Percentiles rank a stretch among this genome's conserved stretches.
These are phyloP conservation scores for Aeschynomene evenia DNA, from an alignment of 306 rosid genomes.

Conservation along the genomic window DNA sequence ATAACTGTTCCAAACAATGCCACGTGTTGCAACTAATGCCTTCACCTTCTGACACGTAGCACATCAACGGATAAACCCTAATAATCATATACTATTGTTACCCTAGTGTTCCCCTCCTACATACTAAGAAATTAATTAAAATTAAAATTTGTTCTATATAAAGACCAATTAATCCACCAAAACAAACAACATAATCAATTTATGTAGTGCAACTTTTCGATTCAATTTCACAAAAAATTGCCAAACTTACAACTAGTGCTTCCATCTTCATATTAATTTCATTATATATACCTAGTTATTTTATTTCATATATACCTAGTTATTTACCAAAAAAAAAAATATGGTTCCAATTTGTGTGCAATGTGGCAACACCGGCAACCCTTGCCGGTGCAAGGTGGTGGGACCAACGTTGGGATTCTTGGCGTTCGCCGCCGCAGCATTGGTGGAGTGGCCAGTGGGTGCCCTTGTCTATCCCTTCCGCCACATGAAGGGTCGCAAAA, in stretches of 20 bases:
- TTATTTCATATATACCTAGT: too few relatives aligned
- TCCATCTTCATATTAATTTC: neutral
- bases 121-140: neutral
- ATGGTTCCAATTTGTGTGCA: constrained; percentile 63
- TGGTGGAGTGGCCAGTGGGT: constrained; percentile 85
- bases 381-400: constrained; percentile 83
- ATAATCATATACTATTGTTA: too few relatives aligned
- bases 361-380: constrained; percentile 68
- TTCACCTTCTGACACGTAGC: constrained; percentile 19
- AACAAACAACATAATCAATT: neutral
- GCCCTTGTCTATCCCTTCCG: constrained; percentile 57
- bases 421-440: constrained; percentile 58
- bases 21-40: neutral
- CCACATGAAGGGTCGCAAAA: constrained; percentile 16
- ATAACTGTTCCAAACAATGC: neutral
- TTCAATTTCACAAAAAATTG: neutral
- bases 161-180: neutral
- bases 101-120: neutral
- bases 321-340: constrained; percentile 11
- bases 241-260: neutral
- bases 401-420: constrained; percentile 73
- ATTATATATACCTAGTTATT: too few relatives aligned
- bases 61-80: neutral
- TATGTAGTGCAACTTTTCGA: too few relatives aligned
- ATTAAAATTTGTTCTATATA: neutral